Evolutionary conservation across 495 filamentous ascomycete genomes (phyloP).

Genomic region (Jackrogersella minutella): DNA sequence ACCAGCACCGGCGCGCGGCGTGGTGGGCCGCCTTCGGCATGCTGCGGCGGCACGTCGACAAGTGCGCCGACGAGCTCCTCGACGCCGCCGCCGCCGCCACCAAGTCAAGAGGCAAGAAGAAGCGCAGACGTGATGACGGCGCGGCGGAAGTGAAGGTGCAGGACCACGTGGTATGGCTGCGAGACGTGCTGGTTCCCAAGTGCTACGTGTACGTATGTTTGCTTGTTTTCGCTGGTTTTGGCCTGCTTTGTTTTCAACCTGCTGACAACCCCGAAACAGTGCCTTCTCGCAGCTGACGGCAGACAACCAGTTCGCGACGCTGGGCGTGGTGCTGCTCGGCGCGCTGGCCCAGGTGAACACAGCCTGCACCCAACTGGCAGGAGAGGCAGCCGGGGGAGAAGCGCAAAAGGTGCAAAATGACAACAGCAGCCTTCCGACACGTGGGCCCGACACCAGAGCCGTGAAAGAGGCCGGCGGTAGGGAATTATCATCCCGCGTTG

Average conservation of each 20-base stretch:
- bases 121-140: constrained; percentile 31
- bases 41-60: constrained; percentile 67
- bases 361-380: constrained; percentile 46
- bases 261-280: constrained; percentile 32
- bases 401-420: not conserved
- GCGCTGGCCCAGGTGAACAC: constrained; percentile 66
- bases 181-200: constrained; percentile 42
- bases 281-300: constrained; percentile 75
- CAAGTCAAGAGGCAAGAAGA: constrained; percentile 31
- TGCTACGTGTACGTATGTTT: constrained; percentile 42
- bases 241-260: not conserved
- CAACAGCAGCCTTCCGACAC: not conserved
- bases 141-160: constrained; percentile 30
- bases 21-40: constrained; percentile 79
- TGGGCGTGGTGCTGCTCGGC: constrained; percentile 79
- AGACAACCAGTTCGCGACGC: constrained; percentile 75
- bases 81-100: constrained; percentile 28
- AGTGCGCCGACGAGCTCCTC: constrained; percentile 56
- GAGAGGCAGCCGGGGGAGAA: not conserved
- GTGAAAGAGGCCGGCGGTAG: not conserved
- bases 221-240: not conserved
- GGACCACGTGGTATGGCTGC: constrained; percentile 47
- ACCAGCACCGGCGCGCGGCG: constrained; percentile 74
- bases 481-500: not conserved
- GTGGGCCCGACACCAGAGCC: not conserved